These are phyloP conservation scores for Trametes cinnabarina DNA, from an alignment of 768 basidiomycete species.

Conservation along the genomic window DNA sequence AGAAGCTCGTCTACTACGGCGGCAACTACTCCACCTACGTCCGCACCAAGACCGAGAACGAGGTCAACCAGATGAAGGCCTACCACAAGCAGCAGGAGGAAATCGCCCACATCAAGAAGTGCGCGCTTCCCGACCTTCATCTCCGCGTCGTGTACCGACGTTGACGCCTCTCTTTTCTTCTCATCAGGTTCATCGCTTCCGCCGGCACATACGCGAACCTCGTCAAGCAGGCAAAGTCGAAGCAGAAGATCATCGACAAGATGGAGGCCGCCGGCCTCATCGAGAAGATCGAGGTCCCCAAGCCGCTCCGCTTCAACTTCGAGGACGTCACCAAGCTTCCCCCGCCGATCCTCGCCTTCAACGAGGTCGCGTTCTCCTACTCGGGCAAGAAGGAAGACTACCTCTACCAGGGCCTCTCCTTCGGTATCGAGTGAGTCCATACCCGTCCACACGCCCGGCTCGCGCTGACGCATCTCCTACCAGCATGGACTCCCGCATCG, in stretches of 20 bases:
- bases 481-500: conserved; percentile 94
- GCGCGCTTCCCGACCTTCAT: conserved; percentile 24
- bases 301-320: conserved; percentile 88
- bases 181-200: conserved; percentile 95
- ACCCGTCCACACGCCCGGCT: neutral
- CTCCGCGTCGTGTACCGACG: neutral
- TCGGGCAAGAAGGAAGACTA: conserved; percentile 86
- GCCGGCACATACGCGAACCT: conserved; percentile 99
- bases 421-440: conserved; percentile 88
- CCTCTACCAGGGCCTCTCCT: conserved; percentile 85
- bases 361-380: conserved; percentile 93
- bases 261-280: conserved; percentile 99
- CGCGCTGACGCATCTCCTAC: neutral
- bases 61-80: conserved; percentile 99
- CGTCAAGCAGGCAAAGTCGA: conserved; percentile 98
- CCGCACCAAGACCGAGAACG: conserved; percentile 94
- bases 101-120: conserved; percentile 98
- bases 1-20: conserved; percentile 91
- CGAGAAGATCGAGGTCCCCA: conserved; percentile 80
- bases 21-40: conserved; percentile 99
- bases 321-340: conserved; percentile 92
- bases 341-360: conserved; percentile 96
- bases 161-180: neutral
- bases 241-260: conserved; percentile 99
- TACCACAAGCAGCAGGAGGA: conserved; percentile 98